Evolutionary conservation across 768 basidiomycete species (phyloP).

Genomic region (Cyathus striatus): DNA sequence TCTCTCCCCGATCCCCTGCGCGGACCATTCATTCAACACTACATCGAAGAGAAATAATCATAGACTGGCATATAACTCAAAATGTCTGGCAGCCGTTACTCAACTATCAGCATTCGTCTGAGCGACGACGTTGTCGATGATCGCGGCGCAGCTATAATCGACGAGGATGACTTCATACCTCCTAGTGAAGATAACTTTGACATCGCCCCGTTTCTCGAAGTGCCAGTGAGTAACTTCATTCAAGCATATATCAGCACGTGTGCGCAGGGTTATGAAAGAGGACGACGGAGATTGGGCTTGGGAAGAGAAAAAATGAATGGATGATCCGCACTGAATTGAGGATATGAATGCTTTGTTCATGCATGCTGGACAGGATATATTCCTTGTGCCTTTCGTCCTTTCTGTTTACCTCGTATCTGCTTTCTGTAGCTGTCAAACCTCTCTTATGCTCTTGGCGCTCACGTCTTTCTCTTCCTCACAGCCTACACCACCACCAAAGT

Average conservation of each 20-base stretch:
- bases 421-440: too few species aligned
- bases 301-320: too few species aligned
- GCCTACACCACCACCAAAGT: conserved; percentile 15
- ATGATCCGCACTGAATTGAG: background rate
- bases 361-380: conserved; percentile 2
- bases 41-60: too few species aligned
- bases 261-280: too few species aligned
- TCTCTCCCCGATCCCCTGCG: conserved; percentile 4
- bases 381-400: background rate
- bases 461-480: conserved; percentile 5
- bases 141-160: conserved; percentile 4
- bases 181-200: background rate
- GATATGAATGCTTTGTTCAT: background rate
- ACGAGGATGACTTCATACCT: background rate
- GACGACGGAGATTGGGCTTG: too few species aligned
- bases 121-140: conserved; percentile 8
- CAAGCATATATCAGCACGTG: background rate
- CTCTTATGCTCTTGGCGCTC: background rate
- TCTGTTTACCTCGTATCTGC: too few species aligned
- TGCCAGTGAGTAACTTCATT: background rate
- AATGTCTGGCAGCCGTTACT: background rate
- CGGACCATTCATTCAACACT: too few species aligned
- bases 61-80: too few species aligned
- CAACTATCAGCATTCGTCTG: conserved; percentile 2
- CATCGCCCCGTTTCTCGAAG: background rate